Evolutionary conservation across 176 grass and related monocot species (phyloP), one percentile per base, ranked within the genome.

Genomic region (Avena eriantha): DNA sequence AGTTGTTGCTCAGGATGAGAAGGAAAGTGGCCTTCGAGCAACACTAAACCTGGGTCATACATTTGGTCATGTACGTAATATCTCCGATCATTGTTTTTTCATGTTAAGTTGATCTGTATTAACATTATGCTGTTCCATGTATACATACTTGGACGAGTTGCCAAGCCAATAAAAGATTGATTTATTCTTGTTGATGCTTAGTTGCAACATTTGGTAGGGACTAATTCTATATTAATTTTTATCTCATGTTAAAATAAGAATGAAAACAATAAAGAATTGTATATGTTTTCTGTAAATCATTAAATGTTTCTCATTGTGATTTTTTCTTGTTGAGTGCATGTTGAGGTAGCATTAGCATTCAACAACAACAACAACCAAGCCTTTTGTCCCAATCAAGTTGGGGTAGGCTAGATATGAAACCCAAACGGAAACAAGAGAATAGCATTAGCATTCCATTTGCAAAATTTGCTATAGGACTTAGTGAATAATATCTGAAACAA

Each of bases 41-140:
- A 99, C 94, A 34, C 86, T 99, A 81, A 99, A 99, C 83, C 83
- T 99, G 80, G 97, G 97, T 79, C 97, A 99, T 74, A 96, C 97
- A 85, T 99, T 99, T 88, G 97, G 94, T 50, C 97, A 99, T 94
- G 97, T 99, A 86, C 43, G 93, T 91, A 56, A 79, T 34, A 22
- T 77, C 10, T 39, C 80, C 14, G 22, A 48, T 72, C 33, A 59
- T 69, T 50, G 63, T 87, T 10, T 4, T 83, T 80, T 49, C 79
- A 41, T 50, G 24, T 75, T 24, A 24, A 3, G 22, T 16, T 83
- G 26, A 19, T 78, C 69, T 82, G 16, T 18, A 13, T 12, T 19
- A 60, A 10, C 7, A 82, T 77, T 68, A 35, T 51, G 24, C 13
- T 68, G 47, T 34, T 79, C 34, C 35, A 35, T 64, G 18, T 64